These are phyloP conservation scores for Cyclocybe aegerita DNA, from an alignment of 768 basidiomycete genomes.

Conservation along the genomic window DNA sequence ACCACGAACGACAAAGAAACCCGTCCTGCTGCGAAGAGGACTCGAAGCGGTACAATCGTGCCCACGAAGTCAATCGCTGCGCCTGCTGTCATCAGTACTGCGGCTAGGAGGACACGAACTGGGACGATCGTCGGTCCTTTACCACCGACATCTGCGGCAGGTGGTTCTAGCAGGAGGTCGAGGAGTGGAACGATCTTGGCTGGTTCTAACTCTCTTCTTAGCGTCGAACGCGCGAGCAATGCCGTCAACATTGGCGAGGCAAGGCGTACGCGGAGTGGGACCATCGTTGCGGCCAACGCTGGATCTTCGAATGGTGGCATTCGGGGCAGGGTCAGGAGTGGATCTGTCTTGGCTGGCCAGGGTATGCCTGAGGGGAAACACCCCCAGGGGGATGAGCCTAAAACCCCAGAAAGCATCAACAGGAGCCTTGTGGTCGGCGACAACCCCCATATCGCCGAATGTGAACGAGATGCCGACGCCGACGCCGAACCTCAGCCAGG, in stretches of 20 bases:
- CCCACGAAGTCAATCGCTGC: conserved; percentile 1
- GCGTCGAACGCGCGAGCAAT: not conserved
- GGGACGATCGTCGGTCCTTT: conserved; percentile 31
- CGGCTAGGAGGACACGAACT: conserved; percentile 27
- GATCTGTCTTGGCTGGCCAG: conserved; percentile 3
- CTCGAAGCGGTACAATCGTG: conserved; percentile 53
- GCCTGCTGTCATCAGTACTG: conserved; percentile 6
- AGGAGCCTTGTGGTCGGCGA: not conserved
- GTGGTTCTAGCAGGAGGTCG: not conserved
- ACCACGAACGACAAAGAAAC: not conserved
- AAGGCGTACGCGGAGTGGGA: conserved; percentile 31
- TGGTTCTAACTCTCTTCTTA: conserved; percentile 3
- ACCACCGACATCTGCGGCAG: conserved; percentile 9
- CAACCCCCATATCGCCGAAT: conserved; percentile 1
- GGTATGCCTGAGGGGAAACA: not conserved
- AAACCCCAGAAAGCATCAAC: not conserved
- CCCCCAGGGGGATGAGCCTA: not conserved
- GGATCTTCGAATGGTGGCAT: not conserved
- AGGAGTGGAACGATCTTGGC: not conserved
- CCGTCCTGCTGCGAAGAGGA: conserved; percentile 14
- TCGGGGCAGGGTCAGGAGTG: conserved; percentile 6
- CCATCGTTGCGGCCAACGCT: conserved; percentile 19
- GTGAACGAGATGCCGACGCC: conserved; percentile 15
- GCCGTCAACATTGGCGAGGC: conserved; percentile 1
- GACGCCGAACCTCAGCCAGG: conserved; percentile 14